Evolutionary conservation across 2,329 filamentous ascomycete species (phyloP), one percentile per base, ranked within the genome.

Genomic region (Coniochaeta sp.): DNA sequence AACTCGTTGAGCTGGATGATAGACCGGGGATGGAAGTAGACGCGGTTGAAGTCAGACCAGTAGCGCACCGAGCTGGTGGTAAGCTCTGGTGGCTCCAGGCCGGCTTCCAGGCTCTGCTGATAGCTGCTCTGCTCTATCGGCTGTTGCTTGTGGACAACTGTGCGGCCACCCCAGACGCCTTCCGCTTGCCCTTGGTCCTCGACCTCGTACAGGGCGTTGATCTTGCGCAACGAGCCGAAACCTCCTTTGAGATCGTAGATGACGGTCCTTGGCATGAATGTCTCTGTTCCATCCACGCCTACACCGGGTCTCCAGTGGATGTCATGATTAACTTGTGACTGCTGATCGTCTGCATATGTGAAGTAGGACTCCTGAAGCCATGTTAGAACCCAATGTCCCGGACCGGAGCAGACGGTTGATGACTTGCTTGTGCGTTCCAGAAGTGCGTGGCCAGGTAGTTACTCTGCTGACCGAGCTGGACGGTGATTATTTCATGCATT

Each of bases 361-460:
- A 98, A 98, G 75, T 99, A 99, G 1, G 93, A 96, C 80, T 99
- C 95, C 89, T 96, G 17, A 16, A 28, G 14, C 19, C 14, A 44
- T 43, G 54, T 57, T 57, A 57, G 54, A 19, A 14, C 24, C 19
- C 47, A 22, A 22, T 28, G 4, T 55, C n/a, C 6, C 26, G 7
- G 31, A 17, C n/a, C 17, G 16, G 22, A 24, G n/a, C 7, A 22
- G 19, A 28, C 8, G 22, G 9, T n/a, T 36, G 31, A 6, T n/a
- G n/a, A 57, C 70, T 64, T 69, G 91, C 90, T 80, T 96, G 93
- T 6, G 90, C 81, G 69, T 99, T 99, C 95, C 95, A 99, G 74
- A 97, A 99, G 77, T 99, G 95, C 0, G 93, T 96, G 33, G 89
- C 93, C 24, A 96, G 78, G 69, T 97, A 96, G 74, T 99, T 99